Evolutionary conservation across 2,329 filamentous ascomycete species (phyloP).

Genomic region (Diaporthe sp.): DNA sequence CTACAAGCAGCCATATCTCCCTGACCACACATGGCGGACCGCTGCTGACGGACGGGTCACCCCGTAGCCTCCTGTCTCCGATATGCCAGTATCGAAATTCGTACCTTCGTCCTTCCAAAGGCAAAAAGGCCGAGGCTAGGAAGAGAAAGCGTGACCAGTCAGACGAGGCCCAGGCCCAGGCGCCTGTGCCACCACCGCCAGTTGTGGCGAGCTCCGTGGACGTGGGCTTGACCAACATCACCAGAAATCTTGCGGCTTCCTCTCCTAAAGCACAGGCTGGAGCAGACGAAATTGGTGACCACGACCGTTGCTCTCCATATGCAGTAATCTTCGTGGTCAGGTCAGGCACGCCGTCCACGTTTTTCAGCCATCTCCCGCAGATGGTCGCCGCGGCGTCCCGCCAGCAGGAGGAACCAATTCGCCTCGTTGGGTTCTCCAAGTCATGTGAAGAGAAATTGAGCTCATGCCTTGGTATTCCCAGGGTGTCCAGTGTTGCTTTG

Average conservation of each 20-base stretch:
- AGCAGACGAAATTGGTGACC: background rate
- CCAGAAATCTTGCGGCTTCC: constrained; percentile 63
- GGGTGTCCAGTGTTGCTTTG: constrained; percentile 73
- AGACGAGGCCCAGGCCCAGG: constrained; percentile 35
- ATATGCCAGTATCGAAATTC: constrained; percentile 70
- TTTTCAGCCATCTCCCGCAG: constrained; percentile 69
- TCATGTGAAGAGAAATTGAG: constrained; percentile 68
- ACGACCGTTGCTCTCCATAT: constrained; percentile 46
- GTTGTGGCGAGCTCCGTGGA: constrained; percentile 68
- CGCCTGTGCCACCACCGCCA: constrained; percentile 52
- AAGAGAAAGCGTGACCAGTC: constrained; percentile 53
- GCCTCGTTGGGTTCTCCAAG: constrained; percentile 72
- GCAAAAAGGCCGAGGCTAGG: constrained; percentile 66
- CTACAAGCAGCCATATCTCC: background rate
- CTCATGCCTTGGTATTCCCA: constrained; percentile 67
- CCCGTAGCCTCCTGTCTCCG: constrained; percentile 67
- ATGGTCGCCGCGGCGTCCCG: constrained; percentile 56
- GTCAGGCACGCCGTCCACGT: constrained; percentile 65
- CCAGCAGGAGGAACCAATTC: constrained; percentile 53
- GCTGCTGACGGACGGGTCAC: constrained; percentile 21
- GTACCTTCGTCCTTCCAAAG: constrained; percentile 67
- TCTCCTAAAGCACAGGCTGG: background rate
- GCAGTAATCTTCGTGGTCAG: constrained; percentile 68
- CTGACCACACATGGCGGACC: background rate
- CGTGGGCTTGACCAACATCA: constrained; percentile 73